Percentiles rank a stretch among this genome's conserved stretches.
Evolutionary conservation across 495 filamentous ascomycete genomes (phyloP).

Genomic region (Apiosordaria backusii): DNA sequence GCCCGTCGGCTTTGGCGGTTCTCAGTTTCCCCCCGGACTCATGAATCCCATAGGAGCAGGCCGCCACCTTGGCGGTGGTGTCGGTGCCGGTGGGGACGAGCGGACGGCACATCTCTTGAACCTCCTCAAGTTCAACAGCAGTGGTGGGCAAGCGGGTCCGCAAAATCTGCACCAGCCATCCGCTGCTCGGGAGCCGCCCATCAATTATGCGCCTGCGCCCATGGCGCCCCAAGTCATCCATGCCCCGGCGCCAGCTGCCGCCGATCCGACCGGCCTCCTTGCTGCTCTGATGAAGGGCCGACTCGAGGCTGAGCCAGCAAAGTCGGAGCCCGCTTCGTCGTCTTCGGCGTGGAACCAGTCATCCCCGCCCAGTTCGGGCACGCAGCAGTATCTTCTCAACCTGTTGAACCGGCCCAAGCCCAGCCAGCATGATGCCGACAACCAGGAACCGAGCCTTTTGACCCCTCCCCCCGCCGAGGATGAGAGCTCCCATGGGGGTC

Average conservation of each 20-base stretch:
- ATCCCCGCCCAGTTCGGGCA: constrained; percentile 41
- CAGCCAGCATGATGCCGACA: constrained; percentile 45
- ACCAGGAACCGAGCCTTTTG: constrained; percentile 37
- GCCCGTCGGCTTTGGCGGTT: constrained; percentile 40
- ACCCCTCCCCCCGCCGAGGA: constrained; percentile 39
- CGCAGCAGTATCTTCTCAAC: constrained; percentile 51
- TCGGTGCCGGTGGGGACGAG: constrained; percentile 46
- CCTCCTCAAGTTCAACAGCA: constrained; percentile 77
- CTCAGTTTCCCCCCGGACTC: constrained; percentile 40
- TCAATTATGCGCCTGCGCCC: constrained; percentile 20
- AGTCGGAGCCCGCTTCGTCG: constrained; percentile 33
- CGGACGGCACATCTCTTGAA: constrained; percentile 73
- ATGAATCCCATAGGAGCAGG: constrained; percentile 42
- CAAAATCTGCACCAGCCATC: constrained; percentile 15
- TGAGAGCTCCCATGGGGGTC: constrained; percentile 20
- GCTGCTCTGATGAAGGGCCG: constrained; percentile 52
- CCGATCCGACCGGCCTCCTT: constrained; percentile 49
- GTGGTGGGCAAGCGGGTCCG: constrained; percentile 15
- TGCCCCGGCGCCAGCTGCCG: constrained; percentile 44
- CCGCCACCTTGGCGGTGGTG: constrained; percentile 39
- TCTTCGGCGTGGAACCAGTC: constrained; percentile 37
- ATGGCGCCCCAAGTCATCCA: constrained; percentile 39
- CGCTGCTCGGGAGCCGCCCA: constrained; percentile 19
- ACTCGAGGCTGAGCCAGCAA: constrained; percentile 38
- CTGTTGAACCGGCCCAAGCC: constrained; percentile 54